These are phyloP conservation scores for Lachancea lanzarotensis DNA, from an alignment of 805 yeast species.

Conservation along the genomic window DNA sequence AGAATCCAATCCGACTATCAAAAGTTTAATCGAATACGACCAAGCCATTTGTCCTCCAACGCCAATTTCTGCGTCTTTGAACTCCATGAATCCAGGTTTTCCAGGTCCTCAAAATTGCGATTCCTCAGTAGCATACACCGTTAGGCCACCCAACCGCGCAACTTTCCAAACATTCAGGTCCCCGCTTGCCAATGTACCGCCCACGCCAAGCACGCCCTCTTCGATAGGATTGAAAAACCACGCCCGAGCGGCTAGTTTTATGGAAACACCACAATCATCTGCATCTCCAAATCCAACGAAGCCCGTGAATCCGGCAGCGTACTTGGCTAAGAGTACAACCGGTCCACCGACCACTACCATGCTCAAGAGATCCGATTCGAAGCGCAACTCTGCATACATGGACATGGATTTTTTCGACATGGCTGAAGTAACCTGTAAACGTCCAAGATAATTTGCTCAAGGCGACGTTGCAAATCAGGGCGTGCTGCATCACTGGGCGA, in stretches of 20 bases:
- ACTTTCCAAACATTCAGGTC: neutral
- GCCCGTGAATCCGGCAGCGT: neutral
- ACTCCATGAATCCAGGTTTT: neutral
- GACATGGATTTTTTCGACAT: constrained; percentile 23
- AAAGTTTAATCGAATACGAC: constrained; percentile 6
- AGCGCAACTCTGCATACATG: constrained; percentile 24
- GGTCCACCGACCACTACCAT: constrained; percentile 3
- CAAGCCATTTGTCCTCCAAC: constrained; percentile 1
- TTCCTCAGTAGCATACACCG: neutral
- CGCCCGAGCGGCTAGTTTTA: constrained; percentile 7
- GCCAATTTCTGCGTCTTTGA: neutral
- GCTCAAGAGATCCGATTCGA: constrained; percentile 13
- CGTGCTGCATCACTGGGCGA: no score
- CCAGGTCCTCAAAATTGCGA: neutral
- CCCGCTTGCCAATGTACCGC: constrained; percentile 10
- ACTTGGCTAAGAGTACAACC: neutral
- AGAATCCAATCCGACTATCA: constrained; percentile 7
- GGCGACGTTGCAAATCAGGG: no score
- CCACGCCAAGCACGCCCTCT: constrained; percentile 15
- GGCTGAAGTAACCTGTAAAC: constrained; percentile 5
- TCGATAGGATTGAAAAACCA: neutral
- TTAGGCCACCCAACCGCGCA: neutral
- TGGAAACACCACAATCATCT: constrained; percentile 17
- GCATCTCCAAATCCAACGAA: neutral
- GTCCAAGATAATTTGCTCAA: constrained; percentile 4